A percentile compares a stretch with the other conserved stretches of the same genome.
These are phyloP conservation scores for Colletotrichum sp. DNA, from an alignment of 2,329 filamentous ascomycete genomes.

Conservation along the genomic window DNA sequence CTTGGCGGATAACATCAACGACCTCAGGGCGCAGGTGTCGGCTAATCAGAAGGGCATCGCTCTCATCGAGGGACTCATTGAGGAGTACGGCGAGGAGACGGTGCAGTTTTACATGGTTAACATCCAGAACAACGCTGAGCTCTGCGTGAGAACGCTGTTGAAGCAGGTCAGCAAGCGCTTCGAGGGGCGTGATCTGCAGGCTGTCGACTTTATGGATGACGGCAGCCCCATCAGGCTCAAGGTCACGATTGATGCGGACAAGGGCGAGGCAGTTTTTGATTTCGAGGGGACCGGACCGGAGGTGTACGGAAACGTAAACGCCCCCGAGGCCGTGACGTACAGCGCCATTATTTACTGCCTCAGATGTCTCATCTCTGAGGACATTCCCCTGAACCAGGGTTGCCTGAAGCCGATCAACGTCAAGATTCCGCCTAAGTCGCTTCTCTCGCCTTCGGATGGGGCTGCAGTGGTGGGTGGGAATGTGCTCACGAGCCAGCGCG, in stretches of 20 bases:
- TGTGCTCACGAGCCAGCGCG: slow-evolving; percentile 57
- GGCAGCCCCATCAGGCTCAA: slow-evolving; percentile 78
- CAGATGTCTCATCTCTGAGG: slow-evolving; percentile 77
- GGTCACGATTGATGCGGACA: slow-evolving; percentile 74
- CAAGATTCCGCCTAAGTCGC: slow-evolving; percentile 73
- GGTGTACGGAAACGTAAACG: slow-evolving; percentile 82
- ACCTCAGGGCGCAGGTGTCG: slow-evolving; percentile 82
- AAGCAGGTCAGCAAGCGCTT: slow-evolving; percentile 75
- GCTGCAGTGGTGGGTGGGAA: slow-evolving; percentile 86
- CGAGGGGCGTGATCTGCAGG: slow-evolving; percentile 71
- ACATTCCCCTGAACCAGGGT: slow-evolving; percentile 85
- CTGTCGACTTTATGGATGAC: slow-evolving; percentile 84
- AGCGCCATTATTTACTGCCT: slow-evolving; percentile 89
- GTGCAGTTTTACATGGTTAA: slow-evolving; percentile 86
- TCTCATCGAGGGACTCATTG: slow-evolving; percentile 76
- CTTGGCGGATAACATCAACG: slow-evolving; percentile 81
- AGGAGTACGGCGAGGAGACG: slow-evolving; percentile 77
- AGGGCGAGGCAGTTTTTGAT: slow-evolving; percentile 81
- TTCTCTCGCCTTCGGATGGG: slow-evolving; percentile 76
- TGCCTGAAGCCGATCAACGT: slow-evolving; percentile 79
- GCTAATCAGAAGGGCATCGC: slow-evolving; percentile 87
- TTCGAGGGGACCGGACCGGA: slow-evolving; percentile 81
- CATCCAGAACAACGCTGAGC: slow-evolving; percentile 81
- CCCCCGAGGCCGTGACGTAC: slow-evolving; percentile 81
- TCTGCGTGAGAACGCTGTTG: slow-evolving; percentile 74